Conservation (phyloP, 2,329 filamentous ascomycete species). For the Colletotrichum musae region DNA sequence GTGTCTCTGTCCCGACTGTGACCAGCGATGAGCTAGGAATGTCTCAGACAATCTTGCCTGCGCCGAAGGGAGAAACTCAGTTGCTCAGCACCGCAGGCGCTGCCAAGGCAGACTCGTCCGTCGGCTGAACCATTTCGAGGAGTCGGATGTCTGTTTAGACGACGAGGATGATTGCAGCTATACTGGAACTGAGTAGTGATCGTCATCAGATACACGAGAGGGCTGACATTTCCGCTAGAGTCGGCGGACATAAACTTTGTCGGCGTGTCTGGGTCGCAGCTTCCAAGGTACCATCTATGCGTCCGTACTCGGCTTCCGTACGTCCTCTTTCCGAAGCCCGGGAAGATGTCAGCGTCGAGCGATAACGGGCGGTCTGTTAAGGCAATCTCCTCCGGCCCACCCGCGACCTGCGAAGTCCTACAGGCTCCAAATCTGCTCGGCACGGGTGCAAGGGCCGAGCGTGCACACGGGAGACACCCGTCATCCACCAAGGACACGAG, state of each 20-base stretch:
- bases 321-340: not conserved
- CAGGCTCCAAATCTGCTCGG: slow-evolving; percentile 1
- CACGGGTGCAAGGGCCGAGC: slow-evolving; percentile 1
- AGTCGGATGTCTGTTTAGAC: not conserved
- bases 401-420: too few species aligned
- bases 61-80: not conserved
- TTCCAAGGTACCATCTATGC: too few species aligned
- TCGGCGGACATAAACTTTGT: too few species aligned
- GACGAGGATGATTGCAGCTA: not conserved
- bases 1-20: slow-evolving; percentile 2
- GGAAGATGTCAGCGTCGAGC: not conserved
- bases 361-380: slow-evolving; percentile 3
- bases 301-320: not conserved
- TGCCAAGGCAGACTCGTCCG: slow-evolving; percentile 12
- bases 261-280: not conserved
- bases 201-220: not conserved
- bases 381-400: slow-evolving; percentile 17
- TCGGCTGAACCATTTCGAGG: not conserved
- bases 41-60: slow-evolving; percentile 3
- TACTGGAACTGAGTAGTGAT: slow-evolving; percentile 10
- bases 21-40: not conserved
- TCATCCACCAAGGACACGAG: slow-evolving; percentile 1
- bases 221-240: not conserved
- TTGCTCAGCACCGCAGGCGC: not conserved
- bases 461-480: slow-evolving; percentile 7